Evolutionary conservation across 257 asterid species (phyloP).

Genomic region (Solanum clarkiae): DNA sequence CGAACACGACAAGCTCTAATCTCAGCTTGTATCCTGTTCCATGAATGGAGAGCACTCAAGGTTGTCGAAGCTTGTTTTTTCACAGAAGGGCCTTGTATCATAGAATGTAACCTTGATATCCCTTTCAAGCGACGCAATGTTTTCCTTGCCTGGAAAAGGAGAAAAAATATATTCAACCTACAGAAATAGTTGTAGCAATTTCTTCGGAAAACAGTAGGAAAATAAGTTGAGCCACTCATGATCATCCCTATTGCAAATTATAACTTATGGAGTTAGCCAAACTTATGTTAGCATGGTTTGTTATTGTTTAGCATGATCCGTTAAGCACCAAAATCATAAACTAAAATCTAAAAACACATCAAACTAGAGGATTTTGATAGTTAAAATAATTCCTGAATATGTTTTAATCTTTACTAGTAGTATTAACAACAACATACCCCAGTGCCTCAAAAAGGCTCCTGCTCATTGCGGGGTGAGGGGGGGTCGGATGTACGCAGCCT

Average conservation of each 20-base stretch:
- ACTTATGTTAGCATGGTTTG: background rate
- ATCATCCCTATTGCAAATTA: background rate
- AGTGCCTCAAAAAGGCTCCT: no score
- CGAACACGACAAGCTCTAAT: constrained; percentile 54
- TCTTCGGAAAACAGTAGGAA: background rate
- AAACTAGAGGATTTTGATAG: no score
- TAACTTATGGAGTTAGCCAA: background rate
- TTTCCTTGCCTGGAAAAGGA: constrained; percentile 54
- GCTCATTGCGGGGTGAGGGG: no score
- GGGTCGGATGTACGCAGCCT: no score
- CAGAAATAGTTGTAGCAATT: background rate
- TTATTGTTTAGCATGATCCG: background rate
- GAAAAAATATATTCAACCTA: background rate
- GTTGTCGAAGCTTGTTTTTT: constrained; percentile 67
- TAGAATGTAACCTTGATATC: constrained; percentile 35
- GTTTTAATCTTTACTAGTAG: no score
- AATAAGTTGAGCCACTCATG: background rate
- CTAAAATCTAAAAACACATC: no score
- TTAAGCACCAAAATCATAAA: no score
- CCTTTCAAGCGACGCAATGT: constrained; percentile 38
- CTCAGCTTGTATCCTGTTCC: constrained; percentile 71
- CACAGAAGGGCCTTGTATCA: constrained; percentile 39
- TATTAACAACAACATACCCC: no score
- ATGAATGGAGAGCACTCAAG: constrained; percentile 51
- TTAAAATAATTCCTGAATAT: no score